Conservation (phyloP, 2,329 filamentous ascomycete genomes). For the Dendryphion nanum region DNA sequence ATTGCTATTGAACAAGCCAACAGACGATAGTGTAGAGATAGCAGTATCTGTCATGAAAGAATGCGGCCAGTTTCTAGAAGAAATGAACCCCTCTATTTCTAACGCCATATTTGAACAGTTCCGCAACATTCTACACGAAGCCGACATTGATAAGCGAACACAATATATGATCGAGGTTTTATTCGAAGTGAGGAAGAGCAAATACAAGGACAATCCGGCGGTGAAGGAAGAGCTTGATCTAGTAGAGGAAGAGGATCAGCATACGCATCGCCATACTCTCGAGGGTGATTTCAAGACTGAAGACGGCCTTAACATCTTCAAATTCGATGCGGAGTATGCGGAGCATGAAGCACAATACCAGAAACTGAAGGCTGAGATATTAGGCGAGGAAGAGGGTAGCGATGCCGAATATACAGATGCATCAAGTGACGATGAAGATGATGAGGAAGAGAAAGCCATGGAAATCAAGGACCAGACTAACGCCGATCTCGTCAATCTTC, state of each 20-base stretch:
- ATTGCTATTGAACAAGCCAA: constrained; percentile 90
- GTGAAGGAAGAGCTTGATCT: constrained; percentile 91
- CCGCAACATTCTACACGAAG: constrained; percentile 90
- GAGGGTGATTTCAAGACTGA: constrained; percentile 81
- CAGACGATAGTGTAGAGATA: constrained; percentile 96
- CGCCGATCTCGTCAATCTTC: constrained; percentile 88
- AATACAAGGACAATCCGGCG: constrained; percentile 91
- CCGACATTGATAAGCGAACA: constrained; percentile 95
- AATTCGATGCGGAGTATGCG: constrained; percentile 86
- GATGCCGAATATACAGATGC: constrained; percentile 65
- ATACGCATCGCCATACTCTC: constrained; percentile 81
- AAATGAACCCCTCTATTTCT: constrained; percentile 88
- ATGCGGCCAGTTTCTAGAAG: constrained; percentile 89
- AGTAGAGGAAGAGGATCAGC: constrained; percentile 96
- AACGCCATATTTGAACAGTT: constrained; percentile 95
- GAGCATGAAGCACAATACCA: constrained; percentile 88
- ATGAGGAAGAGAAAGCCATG: constrained; percentile 75
- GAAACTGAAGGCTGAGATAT: constrained; percentile 85
- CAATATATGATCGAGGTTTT: constrained; percentile 99
- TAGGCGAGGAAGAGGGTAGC: constrained; percentile 77
- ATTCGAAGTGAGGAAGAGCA: constrained; percentile 94
- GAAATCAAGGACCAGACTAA: constrained; percentile 99
- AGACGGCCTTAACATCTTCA: constrained; percentile 92
- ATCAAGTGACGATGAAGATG: constrained; percentile 70
- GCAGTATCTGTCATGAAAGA: constrained; percentile 91